Evolutionary conservation across 2,329 filamentous ascomycete genomes (phyloP), one percentile per base, ranked within the genome.

Genomic region (Pezicula radicicola): DNA sequence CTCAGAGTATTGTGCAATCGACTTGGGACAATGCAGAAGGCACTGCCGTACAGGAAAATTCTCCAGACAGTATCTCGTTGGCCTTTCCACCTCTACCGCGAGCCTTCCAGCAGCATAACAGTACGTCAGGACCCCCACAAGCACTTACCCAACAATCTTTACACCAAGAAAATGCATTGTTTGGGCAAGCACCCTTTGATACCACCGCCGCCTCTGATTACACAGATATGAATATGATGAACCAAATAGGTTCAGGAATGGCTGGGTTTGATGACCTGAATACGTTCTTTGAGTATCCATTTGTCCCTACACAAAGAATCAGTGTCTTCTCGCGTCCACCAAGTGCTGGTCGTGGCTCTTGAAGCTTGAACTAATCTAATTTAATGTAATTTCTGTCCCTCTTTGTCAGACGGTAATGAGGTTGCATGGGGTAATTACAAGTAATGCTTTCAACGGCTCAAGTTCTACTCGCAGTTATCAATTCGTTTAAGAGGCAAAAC

Each of bases 21-120:
- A 25, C 25, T 6, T 25, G 25, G 25, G 18, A 21, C 5, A 25
- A 25, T 4, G 33, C 25, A 19, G 42, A 25, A 15, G 42, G 51
- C 18, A 51, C 52, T 15, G 21, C 33, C 30, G 43, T 56, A 7
- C 47, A 54, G 37, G 60, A 49, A 51, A 59, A 49, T 25, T 60
- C 60, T 37, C 60, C 62, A 18, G 63, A 66, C 35, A 65, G 58
- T 46, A 64, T 70, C 30, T 64, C 66, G 3, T 52, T 69, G 8
- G 67, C 67, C 3, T 69, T 70, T 33, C 67, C 66, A 12, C 67
- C 67, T 0, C 48, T 70, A 6, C 66, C 68, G 0, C 33, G 63
- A 7, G 58, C 65, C 4, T 68, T 69, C 44, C 65, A 67, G 46
- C 56, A 54, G 9, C 58, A 62, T 36, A 36, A 25, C 6, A 56